These are phyloP conservation scores for Paracoccidioides brasiliensis DNA, from an alignment of 2,329 filamentous ascomycete genomes.

Conservation along the genomic window DNA sequence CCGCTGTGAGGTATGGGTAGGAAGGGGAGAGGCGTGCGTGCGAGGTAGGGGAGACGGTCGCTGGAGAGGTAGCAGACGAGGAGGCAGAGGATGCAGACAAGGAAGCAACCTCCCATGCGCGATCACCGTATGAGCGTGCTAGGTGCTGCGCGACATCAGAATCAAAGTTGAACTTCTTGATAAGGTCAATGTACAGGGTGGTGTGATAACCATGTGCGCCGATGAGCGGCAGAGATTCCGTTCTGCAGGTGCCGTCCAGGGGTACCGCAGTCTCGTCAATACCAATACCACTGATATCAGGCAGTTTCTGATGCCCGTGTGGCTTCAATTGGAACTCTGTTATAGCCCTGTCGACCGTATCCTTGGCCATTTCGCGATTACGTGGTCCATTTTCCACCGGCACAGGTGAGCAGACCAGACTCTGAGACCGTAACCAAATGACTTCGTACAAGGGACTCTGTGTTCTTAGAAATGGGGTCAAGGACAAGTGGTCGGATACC, in stretches of 20 bases:
- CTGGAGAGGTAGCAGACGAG: conserved; percentile 55
- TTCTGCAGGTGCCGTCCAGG: conserved; percentile 56
- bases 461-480: conserved; percentile 62
- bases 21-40: conserved; percentile 58
- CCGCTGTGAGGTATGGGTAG: conserved; percentile 71
- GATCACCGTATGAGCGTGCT: conserved; percentile 64
- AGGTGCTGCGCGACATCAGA: conserved; percentile 72
- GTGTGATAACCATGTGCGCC: conserved; percentile 66
- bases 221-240: conserved; percentile 55
- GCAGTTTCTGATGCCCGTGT: conserved; percentile 42
- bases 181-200: conserved; percentile 70
- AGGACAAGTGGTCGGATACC: conserved; percentile 63
- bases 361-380: conserved; percentile 74
- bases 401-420: conserved; percentile 61
- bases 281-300: conserved; percentile 52
- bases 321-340: conserved; percentile 47
- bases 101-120: conserved; percentile 66
- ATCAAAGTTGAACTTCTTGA: conserved; percentile 70
- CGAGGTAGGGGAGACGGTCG: conserved; percentile 63
- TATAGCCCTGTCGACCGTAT: conserved; percentile 60
- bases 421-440: conserved; percentile 58
- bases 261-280: conserved; percentile 52
- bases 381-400: conserved; percentile 69
- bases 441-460: conserved; percentile 63
- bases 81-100: conserved; percentile 55